Evolutionary conservation across 2,329 filamentous ascomycete species (phyloP), one percentile per base, ranked within the genome.

Genomic region (Calonectria fujianensis): DNA sequence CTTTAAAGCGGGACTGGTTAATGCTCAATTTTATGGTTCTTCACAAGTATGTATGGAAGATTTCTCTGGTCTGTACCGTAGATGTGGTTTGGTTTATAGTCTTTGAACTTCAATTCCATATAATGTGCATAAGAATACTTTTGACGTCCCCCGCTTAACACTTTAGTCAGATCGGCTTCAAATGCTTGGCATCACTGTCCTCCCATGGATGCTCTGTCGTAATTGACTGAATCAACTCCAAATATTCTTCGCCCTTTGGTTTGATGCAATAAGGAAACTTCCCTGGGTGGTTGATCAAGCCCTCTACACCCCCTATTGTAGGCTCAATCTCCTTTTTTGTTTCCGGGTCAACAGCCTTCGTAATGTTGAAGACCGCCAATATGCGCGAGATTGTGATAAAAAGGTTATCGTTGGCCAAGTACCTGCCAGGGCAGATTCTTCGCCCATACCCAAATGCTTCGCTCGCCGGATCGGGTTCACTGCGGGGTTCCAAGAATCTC

Each of bases 401-500:
- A 2, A 48, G 45, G 20, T 11, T 24, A n/a, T 48, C 45, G n/a
- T 54, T 27, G 16, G 51, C 57, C n/a, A 61, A 24, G 5, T 37
- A 18, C 32, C 20, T 39, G 20, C 57, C 57, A 24, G 35, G 57
- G 31, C 57, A 39, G 16, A 37, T 39, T 32, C 51, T 54, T 20
- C 51, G 51, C 8, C 51, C 57, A 11, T 37, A 61, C 0, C 70
- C 65, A 24, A 63, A 65, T 8, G 16, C 27, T 18, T 54, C 27
- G 29, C 7, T 31, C 16, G 45, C 45, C 7, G 51, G 51, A 20
- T 54, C 51, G 14, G 51, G 51, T 7, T 54, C 51, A 11, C 73
- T 75, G 20, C 69, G 37, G 1, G 74, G 68, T 10, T n/a, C 45
- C 29, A 76, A 13, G 59, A 74, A 77, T 3, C 75, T 74, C 2